Base-by-base conservation (phyloP, 2,329 filamentous ascomycete genomes). In the Calonectria montana region DNA sequence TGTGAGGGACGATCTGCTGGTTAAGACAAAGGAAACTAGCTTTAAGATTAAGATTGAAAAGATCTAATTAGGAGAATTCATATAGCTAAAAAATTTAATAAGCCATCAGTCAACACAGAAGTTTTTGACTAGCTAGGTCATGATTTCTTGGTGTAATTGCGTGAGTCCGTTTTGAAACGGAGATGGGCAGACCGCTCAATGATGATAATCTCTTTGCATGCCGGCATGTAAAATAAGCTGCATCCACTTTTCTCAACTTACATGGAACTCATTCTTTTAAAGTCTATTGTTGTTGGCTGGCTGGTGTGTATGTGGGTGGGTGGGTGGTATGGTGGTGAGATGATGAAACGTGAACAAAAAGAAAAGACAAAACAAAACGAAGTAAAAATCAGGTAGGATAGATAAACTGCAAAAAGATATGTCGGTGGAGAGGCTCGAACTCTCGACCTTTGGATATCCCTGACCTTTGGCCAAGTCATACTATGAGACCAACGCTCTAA, bases 1-100 rank as follows among this genome's bases (percentile, higher is more conserved):
- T 0, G 86, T 88, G 1, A 81, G 84, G 50, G 83, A 87, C 21
- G 86, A 88, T 62, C 75, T 86, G 59, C 72, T 84, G 76, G 86
- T 86, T 10, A 84, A 83, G 67, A 82, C 82, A 4, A 82, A 83
- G 70, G 82, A 85, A 47, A 80, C 82, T 37, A 79, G 75, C 37
- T 88, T 88, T 74, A 81, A 80, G 2, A 87, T 88, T 71, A 74
- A 82, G 27, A 70, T 88, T 29, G 83, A 86, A 71, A 72, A 69
- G 4, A 25, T 79, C 48, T 79, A 50, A 59, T 59, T 27, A 23
- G 53, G 2, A 9, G 9, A 57, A 37, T 57, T 10, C 29, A 25
- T 16, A 25, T 59, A 59, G 53, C n/a, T 21, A 57, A 15, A 53
- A 31, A 53, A 37, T 39, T 39, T 37, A 59, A 59, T 59, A 13